These are phyloP conservation scores for Apiospora malaysiana DNA, from an alignment of 2,329 filamentous ascomycete species.

Conservation along the genomic window DNA sequence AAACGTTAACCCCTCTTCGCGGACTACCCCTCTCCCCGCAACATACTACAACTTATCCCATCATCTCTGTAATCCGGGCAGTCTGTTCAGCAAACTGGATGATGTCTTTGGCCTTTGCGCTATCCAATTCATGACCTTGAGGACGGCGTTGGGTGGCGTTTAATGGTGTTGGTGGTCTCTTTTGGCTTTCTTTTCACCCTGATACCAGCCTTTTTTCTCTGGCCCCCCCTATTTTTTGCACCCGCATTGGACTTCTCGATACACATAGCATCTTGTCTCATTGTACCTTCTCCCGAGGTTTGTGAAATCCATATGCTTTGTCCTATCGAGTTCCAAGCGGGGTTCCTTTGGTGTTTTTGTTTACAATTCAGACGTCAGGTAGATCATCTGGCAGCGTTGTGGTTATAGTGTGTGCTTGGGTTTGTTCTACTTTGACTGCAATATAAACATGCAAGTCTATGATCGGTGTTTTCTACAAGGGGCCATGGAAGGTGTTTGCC, in stretches of 20 bases:
- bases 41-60: not conserved
- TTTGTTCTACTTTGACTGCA: not conserved
- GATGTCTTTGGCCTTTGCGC: not conserved
- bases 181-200: constrained; percentile 1
- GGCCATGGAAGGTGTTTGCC: not conserved
- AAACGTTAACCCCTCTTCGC: not conserved
- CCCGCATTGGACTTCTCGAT: not conserved
- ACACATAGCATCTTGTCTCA: not conserved
- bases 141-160: constrained; percentile 4
- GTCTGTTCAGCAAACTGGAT: not conserved
- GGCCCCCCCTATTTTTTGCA: not conserved
- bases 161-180: constrained; percentile 9
- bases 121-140: constrained; percentile 3
- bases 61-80: not conserved
- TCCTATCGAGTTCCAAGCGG: too few relatives aligned
- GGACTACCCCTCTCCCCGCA: not conserved
- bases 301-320: not conserved
- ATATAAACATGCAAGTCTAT: not conserved
- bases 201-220: constrained; percentile 13
- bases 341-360: not conserved
- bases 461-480: not conserved
- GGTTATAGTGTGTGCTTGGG: not conserved
- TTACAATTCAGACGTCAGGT: not conserved
- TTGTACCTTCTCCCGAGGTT: not conserved
- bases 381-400: constrained; percentile 1